A percentile compares a stretch with the other conserved stretches of the same genome.
These are phyloP conservation scores for Leishmania major DNA, from an alignment of 208 protist genomes.

Conservation along the genomic window DNA sequence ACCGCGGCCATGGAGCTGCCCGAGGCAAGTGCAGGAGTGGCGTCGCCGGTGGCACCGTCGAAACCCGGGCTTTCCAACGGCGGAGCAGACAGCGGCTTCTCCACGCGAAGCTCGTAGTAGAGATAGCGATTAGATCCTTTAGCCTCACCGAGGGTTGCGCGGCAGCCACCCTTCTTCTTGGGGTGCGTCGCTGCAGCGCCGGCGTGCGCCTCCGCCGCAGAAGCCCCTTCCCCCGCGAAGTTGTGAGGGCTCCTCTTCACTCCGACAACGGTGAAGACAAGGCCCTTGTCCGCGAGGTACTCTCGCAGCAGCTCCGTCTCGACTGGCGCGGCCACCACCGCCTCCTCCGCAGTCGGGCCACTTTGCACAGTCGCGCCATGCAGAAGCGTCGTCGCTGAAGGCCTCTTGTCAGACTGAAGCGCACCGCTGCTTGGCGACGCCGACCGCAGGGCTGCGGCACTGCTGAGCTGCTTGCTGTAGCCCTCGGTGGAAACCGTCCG, in stretches of 20 bases:
- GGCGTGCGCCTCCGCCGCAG: not conserved
- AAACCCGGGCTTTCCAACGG: not conserved
- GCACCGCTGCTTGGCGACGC: not conserved
- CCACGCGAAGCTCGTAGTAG: conserved; percentile 30
- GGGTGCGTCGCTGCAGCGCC: not conserved
- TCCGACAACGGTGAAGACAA: conserved; percentile 24
- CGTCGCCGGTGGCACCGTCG: not conserved
- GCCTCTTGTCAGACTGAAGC: not conserved
- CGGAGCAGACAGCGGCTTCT: not conserved
- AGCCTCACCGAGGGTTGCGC: not conserved
- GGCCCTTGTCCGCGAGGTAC: conserved; percentile 4
- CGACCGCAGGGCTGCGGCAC: too few species aligned
- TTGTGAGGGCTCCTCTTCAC: not conserved
- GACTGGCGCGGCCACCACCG: not conserved
- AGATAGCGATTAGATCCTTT: not conserved
- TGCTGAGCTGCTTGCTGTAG: not conserved
- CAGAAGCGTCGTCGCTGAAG: too few species aligned
- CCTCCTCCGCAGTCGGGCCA: not conserved
- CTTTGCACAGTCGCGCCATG: not conserved
- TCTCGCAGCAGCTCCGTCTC: conserved; percentile 32
- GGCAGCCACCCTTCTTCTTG: conserved; percentile 3
- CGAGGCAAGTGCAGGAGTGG: not conserved
- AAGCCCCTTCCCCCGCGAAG: not conserved
- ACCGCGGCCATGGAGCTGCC: conserved; percentile 7
- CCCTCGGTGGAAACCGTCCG: not conserved